Conservation (phyloP, 169 alveolate genomes). For the Plasmodium adleri region DNA sequence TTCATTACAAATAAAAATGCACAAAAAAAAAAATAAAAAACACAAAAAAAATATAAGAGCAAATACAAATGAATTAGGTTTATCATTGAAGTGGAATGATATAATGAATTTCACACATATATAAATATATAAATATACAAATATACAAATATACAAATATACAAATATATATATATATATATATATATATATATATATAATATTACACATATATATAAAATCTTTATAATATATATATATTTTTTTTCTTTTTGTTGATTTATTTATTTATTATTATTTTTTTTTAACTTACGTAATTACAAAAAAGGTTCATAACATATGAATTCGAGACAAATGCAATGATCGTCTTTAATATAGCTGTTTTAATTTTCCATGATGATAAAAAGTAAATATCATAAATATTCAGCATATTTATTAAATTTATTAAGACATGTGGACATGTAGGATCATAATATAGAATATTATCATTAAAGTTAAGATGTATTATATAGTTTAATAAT, state of each 20-base stretch:
- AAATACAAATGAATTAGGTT: too few species aligned
- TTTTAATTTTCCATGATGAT: constrained; percentile 74
- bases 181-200: constrained; percentile 2
- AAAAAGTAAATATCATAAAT: constrained; percentile 46
- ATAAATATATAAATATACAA: neutral
- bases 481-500: constrained; percentile 36
- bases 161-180: neutral
- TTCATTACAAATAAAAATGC: too few species aligned
- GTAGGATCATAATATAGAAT: constrained; percentile 18
- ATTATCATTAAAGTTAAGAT: constrained; percentile 32
- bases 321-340: constrained; percentile 59
- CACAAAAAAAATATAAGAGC: too few species aligned
- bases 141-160: neutral
- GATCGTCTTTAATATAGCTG: constrained; percentile 55
- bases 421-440: constrained; percentile 47
- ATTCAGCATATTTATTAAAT: constrained; percentile 42
- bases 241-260: constrained; percentile 3
- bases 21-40: too few species aligned
- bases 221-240: neutral
- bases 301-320: constrained; percentile 65
- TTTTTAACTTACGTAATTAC: constrained; percentile 74
- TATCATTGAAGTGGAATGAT: too few species aligned
- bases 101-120: neutral
- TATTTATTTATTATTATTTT: constrained; percentile 1
- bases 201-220: neutral